phyloP scores from a whole-genome alignment of 768 basidiomycete species.

The Suillus luteus region DNA sequence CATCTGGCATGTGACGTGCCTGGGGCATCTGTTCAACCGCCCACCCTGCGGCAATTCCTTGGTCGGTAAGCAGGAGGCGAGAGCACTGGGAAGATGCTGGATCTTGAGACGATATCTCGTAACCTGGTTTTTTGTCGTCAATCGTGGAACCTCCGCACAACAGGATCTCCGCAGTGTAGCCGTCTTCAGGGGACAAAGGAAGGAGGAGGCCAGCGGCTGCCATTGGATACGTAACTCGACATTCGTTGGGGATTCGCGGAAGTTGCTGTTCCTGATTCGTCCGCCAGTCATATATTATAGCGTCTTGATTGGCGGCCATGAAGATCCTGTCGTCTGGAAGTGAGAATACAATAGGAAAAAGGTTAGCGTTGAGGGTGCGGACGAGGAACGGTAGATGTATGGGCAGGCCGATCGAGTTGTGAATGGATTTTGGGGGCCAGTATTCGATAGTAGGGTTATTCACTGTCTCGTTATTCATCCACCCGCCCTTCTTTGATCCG shows the following conservation, averaged over 20 bases:
- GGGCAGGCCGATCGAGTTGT: conserved; percentile 66
- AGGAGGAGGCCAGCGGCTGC: conserved; percentile 73
- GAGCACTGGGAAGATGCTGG: conserved; percentile 74
- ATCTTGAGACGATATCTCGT: conserved; percentile 70
- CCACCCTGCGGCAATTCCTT: conserved; percentile 72
- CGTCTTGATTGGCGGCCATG: conserved; percentile 76
- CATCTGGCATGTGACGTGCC: conserved; percentile 76
- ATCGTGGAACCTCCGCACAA: conserved; percentile 77
- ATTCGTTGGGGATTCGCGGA: conserved; percentile 72
- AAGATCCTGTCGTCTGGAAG: conserved; percentile 73
- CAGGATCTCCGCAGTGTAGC: conserved; percentile 68
- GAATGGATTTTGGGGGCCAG: conserved; percentile 77
- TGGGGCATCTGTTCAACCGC: conserved; percentile 73
- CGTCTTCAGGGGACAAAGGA: conserved; percentile 61
- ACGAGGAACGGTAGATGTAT: conserved; percentile 63
- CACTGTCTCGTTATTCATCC: conserved; percentile 81
- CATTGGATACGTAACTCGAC: conserved; percentile 85
- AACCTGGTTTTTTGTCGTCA: conserved; percentile 59
- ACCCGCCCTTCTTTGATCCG: conserved; percentile 79
- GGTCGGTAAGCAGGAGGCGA: conserved; percentile 63
- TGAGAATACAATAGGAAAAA: conserved; percentile 76
- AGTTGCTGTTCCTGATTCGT: conserved; percentile 60
- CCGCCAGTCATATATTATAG: conserved; percentile 80
- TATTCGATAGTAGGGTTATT: conserved; percentile 85
- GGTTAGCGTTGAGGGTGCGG: conserved; percentile 77